Base-by-base conservation (phyloP, 176 grass and related monocot species). In the Musa beccarii region DNA sequence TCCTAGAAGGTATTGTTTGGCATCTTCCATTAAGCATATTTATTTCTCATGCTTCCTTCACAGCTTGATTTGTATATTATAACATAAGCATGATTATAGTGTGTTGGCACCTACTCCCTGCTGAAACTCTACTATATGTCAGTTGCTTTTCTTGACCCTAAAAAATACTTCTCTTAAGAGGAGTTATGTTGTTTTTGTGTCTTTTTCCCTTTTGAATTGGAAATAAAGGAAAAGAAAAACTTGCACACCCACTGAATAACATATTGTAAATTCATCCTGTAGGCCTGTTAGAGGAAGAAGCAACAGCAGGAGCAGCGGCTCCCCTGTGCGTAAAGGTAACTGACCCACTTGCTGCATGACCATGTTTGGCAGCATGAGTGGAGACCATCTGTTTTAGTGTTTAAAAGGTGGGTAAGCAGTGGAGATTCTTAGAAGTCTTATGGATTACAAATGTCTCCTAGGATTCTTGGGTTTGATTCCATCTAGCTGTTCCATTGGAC, bases 231-330 rank as follows among this genome's bases (percentile, higher is more conserved):
- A 62, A 49, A 16, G 21, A 3, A 16, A 11, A 76, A 50, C n/a
- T 76, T 53, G 2, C 11, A 59, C 62, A 55, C 25, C 49, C 2
- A 21, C 23, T 54, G 15, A 53, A 63, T 54, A 59, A 13, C 68
- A 20, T 79, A 2, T 75, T 26, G 15, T 2, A 51, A 51, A 11
- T 29, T 55, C 15, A 2, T 81, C 26, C 24, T 85, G 76, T 80
- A 99, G 96, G 91, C 78, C 76, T 83, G 67, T 81, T 43, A 87
- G 91, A 87, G 95, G 90, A 89, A 94, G 96, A 89, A 92, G 91
- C 81, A 88, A 89, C 17, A 92, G 92, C 25, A 76, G 80, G 64
- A 96, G 88, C 86, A 99, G 88, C 83, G 85, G 84, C 71, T 95
- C 91, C 17, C 90, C 90, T 71, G 81, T 88, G 25, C 91, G 91